Percentiles rank a stretch among this genome's conserved stretches.
Evolutionary conservation across 1,284 basidiomycete genomes (phyloP).

Genomic region (Heterobasidion parviporum): DNA sequence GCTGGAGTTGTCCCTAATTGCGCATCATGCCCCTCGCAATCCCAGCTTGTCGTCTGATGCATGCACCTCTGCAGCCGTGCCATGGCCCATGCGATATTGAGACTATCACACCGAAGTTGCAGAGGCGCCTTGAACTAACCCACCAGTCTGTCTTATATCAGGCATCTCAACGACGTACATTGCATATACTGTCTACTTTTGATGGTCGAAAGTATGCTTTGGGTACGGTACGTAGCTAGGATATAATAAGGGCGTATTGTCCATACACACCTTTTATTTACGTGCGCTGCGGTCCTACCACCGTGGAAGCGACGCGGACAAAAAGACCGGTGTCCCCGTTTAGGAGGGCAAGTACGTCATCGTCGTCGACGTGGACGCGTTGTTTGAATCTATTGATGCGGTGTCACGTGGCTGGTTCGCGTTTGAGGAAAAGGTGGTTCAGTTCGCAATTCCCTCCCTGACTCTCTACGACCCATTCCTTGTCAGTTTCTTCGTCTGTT

Average conservation of each 20-base stretch:
- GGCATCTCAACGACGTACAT: constrained; percentile 15
- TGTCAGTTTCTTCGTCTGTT: constrained; percentile 1
- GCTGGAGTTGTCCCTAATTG: too few relatives aligned
- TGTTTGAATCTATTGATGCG: constrained; percentile 15
- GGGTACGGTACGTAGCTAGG: constrained; percentile 25
- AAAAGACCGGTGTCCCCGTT: neutral
- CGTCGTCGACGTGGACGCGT: constrained; percentile 12
- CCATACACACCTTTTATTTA: neutral
- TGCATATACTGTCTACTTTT: constrained; percentile 40
- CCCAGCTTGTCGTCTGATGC: too few relatives aligned
- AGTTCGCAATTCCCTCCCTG: constrained; percentile 4
- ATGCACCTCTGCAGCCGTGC: too few relatives aligned
- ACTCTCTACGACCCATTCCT: constrained; percentile 2
- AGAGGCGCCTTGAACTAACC: too few relatives aligned
- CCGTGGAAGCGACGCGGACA: neutral
- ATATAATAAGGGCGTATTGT: neutral
- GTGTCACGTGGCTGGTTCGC: constrained; percentile 15
- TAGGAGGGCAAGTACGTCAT: neutral
- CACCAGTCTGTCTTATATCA: too few relatives aligned
- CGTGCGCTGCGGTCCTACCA: too few relatives aligned
- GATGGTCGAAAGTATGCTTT: constrained; percentile 43
- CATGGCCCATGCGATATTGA: too few relatives aligned
- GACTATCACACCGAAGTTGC: too few relatives aligned
- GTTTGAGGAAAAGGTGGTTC: neutral
- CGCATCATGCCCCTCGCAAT: too few relatives aligned